Evolutionary conservation across 2,329 filamentous ascomycete genomes (phyloP).

Genomic region (Aureobasidium namibiae): DNA sequence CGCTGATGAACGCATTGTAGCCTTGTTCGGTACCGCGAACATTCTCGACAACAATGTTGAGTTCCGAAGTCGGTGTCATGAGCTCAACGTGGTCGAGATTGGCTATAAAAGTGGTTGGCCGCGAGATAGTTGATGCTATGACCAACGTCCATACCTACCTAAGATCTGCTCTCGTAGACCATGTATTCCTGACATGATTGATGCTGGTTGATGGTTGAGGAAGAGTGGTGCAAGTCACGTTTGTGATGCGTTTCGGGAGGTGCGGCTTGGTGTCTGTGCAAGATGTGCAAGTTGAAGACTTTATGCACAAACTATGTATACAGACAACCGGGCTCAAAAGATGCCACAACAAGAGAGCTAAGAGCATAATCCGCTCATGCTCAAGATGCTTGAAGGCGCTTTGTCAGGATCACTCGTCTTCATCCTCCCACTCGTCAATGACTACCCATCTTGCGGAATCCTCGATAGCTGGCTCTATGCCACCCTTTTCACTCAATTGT

Average conservation of each 20-base stretch:
- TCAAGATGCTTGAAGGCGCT: not conserved
- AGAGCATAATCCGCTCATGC: not conserved
- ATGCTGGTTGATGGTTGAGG: not conserved
- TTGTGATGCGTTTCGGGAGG: not conserved
- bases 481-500: not conserved
- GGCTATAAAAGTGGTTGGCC: no score
- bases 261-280: not conserved
- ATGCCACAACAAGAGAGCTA: not conserved
- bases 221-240: not conserved
- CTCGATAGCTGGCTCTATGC: not conserved
- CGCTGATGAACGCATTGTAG: no score
- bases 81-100: no score
- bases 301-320: not conserved
- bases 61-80: no score
- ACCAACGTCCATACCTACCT: no score
- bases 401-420: not conserved
- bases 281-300: not conserved
- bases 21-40: no score
- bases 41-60: no score
- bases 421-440: not conserved
- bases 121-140: no score
- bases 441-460: not conserved
- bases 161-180: not conserved
- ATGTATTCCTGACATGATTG: not conserved
- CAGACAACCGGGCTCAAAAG: not conserved